These are phyloP conservation scores for Suillus lakei DNA, from an alignment of 768 basidiomycete genomes.

Conservation along the genomic window DNA sequence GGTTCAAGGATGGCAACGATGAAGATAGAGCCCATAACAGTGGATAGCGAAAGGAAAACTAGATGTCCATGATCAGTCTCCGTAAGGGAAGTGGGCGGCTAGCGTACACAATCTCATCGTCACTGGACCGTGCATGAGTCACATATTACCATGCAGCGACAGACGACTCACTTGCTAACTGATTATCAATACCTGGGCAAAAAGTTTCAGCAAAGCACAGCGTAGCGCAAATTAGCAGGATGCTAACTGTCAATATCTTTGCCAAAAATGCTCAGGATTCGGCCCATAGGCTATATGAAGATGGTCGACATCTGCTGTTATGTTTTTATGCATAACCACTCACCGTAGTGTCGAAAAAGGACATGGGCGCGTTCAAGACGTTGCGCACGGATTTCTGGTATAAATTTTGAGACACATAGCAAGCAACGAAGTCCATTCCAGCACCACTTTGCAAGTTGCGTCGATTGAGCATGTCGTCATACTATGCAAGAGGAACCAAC, in stretches of 20 bases:
- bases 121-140: conserved; percentile 36
- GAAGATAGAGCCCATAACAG: conserved; percentile 55
- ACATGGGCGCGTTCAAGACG: conserved; percentile 74
- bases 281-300: too few relatives aligned
- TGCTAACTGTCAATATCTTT: conserved; percentile 65
- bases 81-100: background rate
- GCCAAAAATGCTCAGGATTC: too few relatives aligned
- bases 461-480: background rate
- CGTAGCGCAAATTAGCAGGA: background rate
- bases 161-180: conserved; percentile 50
- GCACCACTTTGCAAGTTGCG: conserved; percentile 44
- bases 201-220: background rate
- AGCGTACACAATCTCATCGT: conserved; percentile 57
- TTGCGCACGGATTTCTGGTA: conserved; percentile 59
- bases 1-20: conserved; percentile 62
- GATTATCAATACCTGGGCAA: conserved; percentile 50
- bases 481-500: conserved; percentile 19
- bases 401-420: conserved; percentile 63
- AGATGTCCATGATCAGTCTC: conserved; percentile 10
- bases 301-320: background rate
- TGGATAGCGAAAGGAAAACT: conserved; percentile 58
- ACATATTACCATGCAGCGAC: background rate
- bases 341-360: conserved; percentile 75
- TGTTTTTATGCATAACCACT: conserved; percentile 8
- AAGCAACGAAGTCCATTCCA: conserved; percentile 59